Percentiles rank a stretch among this genome's conserved stretches.
Evolutionary conservation across 23 red algal species (phyloP).

Genomic region (Gracilariopsis chorda): DNA sequence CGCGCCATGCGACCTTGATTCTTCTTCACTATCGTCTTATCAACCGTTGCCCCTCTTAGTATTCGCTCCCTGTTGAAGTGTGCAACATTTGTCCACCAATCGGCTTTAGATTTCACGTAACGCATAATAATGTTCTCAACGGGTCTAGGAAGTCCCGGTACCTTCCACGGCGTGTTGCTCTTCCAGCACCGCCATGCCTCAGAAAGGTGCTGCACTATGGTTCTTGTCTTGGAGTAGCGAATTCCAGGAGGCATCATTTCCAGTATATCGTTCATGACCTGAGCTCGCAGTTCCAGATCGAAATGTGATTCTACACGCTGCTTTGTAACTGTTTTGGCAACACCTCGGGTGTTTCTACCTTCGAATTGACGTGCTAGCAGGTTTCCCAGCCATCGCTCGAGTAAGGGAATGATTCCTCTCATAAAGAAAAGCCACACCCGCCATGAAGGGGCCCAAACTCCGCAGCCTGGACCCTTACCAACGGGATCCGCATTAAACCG

Average conservation of each 20-base stretch:
- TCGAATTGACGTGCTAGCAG: slow-evolving; percentile 97
- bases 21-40: slow-evolving; percentile 98
- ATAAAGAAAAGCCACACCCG: slow-evolving; percentile 95
- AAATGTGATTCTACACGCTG: slow-evolving; percentile 98
- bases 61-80: slow-evolving; percentile 82
- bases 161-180: slow-evolving; percentile 96
- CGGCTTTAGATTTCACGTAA: slow-evolving; percentile 93
- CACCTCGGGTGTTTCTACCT: slow-evolving; percentile 73
- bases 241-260: slow-evolving; percentile 96
- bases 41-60: slow-evolving; percentile 85
- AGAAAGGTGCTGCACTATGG: slow-evolving; percentile 87
- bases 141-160: slow-evolving; percentile 77
- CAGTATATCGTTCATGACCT: slow-evolving; percentile 84
- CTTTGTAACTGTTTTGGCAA: slow-evolving; percentile 92
- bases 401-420: slow-evolving; percentile 92
- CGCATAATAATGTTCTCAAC: slow-evolving; percentile 91
- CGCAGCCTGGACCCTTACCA: slow-evolving; percentile 90
- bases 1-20: slow-evolving; percentile 93
- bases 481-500: slow-evolving; percentile 90
- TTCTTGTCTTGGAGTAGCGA: slow-evolving; percentile 64
- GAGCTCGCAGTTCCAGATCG: slow-evolving; percentile 88
- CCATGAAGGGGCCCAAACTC: slow-evolving; percentile 95
- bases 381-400: slow-evolving; percentile 98
- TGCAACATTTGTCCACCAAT: slow-evolving; percentile 95
- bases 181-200: slow-evolving; percentile 99